These are phyloP conservation scores for Canavalia gladiata DNA, from an alignment of 306 rosid species.

Conservation along the genomic window DNA sequence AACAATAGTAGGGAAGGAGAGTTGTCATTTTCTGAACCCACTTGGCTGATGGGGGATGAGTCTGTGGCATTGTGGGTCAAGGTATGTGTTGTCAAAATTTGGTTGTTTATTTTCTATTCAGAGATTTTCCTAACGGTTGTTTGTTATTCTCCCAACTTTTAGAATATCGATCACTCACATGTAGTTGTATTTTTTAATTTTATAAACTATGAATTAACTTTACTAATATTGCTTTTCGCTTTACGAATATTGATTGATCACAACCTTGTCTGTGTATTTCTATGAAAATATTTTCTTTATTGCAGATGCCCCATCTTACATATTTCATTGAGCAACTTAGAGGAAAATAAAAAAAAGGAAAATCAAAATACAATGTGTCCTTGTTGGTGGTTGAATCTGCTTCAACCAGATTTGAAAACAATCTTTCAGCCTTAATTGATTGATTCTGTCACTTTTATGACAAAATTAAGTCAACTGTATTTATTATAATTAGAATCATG, in stretches of 20 bases:
- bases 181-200: constrained; percentile 6
- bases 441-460: no score
- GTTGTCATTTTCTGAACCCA: constrained; percentile 66
- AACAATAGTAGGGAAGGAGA: constrained; percentile 60
- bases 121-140: constrained; percentile 11
- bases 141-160: background rate
- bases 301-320: constrained; percentile 8
- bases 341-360: background rate
- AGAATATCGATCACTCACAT: background rate
- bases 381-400: no score
- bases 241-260: constrained; percentile 25
- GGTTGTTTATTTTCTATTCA: constrained; percentile 17
- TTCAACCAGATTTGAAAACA: no score
- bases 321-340: constrained; percentile 10
- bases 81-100: constrained; percentile 59
- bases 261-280: constrained; percentile 2
- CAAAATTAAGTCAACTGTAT: no score
- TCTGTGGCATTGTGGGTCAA: constrained; percentile 87
- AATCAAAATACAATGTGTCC: constrained; percentile 20
- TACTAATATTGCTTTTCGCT: constrained; percentile 14
- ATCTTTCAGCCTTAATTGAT: no score
- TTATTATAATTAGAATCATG: no score
- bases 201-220: background rate
- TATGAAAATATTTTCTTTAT: background rate
- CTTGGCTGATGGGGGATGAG: constrained; percentile 77